Evolutionary conservation across 139 green algal species (phyloP).

Genomic region (Chlamydomonas eustigma): DNA sequence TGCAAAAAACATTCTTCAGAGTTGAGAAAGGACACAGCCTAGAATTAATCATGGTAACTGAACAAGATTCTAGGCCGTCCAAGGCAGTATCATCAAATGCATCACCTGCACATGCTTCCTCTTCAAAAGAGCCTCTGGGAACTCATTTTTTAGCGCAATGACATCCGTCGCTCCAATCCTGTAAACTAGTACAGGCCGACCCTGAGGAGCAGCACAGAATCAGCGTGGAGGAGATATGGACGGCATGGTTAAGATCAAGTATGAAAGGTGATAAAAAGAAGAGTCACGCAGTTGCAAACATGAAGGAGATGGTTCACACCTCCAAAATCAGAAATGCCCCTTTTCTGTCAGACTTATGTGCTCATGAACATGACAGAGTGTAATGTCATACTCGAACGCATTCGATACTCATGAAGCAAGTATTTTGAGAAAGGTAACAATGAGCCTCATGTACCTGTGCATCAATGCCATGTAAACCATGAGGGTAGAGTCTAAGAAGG

Average conservation of each 20-base stretch:
- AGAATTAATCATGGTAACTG: not conserved
- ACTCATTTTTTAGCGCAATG: not conserved
- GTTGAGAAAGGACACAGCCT: not conserved
- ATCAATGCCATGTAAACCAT: not conserved
- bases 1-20: not conserved
- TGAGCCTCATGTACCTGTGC: not conserved
- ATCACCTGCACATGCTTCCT: not conserved
- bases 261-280: not conserved
- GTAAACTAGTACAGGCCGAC: not conserved
- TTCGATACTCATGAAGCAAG: not conserved
- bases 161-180: not conserved
- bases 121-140: not conserved
- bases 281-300: not conserved
- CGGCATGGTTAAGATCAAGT: not conserved
- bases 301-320: not conserved
- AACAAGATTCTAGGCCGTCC: not conserved
- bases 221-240: not conserved
- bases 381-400: not conserved
- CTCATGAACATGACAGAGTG: no score
- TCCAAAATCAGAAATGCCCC: not conserved
- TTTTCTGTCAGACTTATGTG: not conserved
- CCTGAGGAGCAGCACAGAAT: not conserved
- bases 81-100: not conserved
- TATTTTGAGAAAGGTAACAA: not conserved
- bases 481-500: not conserved